Conservation (phyloP, 1,284 basidiomycete genomes). For the Naganishia sp. region DNA sequence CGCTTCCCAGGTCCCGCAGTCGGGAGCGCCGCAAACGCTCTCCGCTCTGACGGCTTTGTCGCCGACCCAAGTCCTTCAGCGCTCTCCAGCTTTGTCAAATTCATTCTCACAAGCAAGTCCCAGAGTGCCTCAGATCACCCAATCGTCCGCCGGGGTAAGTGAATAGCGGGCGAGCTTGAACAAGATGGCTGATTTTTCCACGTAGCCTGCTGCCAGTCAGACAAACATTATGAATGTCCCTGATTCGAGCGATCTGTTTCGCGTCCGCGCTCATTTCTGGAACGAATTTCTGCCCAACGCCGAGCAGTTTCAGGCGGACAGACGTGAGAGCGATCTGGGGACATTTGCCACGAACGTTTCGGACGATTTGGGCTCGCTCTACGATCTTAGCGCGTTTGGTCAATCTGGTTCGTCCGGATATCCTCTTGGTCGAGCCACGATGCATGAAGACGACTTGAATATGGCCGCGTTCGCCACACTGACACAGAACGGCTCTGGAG, state of each 20-base stretch:
- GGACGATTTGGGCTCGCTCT: conserved; percentile 18
- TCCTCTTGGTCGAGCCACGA: background rate
- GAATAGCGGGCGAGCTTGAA: too few species aligned
- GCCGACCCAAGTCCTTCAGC: conserved; percentile 8
- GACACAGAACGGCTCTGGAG: background rate
- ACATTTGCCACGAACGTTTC: conserved; percentile 11
- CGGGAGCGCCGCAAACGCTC: background rate
- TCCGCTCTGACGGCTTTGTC: background rate
- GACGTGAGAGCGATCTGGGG: conserved; percentile 18
- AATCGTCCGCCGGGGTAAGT: background rate
- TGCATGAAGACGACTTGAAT: conserved; percentile 4
- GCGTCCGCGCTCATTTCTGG: conserved; percentile 25
- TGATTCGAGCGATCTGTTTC: conserved; percentile 22
- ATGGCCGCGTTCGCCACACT: conserved; percentile 12
- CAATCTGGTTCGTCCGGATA: background rate
- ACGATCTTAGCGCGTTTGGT: conserved; percentile 6
- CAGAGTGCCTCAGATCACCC: too few species aligned
- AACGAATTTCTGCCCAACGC: conserved; percentile 23
- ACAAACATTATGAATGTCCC: conserved; percentile 3
- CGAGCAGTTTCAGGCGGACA: conserved; percentile 18
- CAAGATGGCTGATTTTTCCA: background rate
- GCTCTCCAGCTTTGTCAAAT: conserved; percentile 1
- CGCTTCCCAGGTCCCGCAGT: background rate
- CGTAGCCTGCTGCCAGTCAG: background rate
- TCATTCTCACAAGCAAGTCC: too few species aligned